Evolutionary conservation across 805 yeast genomes (phyloP).

Genomic region (Candida adriatica): DNA sequence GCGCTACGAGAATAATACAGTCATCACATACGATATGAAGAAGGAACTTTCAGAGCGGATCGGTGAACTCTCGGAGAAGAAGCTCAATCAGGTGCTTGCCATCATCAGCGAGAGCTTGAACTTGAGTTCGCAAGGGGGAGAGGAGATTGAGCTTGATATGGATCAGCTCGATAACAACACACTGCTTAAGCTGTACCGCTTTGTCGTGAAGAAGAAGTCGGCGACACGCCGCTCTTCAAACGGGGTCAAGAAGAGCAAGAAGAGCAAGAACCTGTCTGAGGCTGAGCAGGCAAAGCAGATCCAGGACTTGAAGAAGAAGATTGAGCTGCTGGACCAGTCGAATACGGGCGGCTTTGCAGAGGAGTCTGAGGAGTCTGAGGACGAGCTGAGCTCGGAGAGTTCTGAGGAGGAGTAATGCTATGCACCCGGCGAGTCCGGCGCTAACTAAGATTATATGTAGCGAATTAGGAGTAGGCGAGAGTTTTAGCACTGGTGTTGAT

Average conservation of each 20-base stretch:
- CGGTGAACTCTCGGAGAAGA: constrained; percentile 67
- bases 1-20: constrained; percentile 22
- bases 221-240: constrained; percentile 6
- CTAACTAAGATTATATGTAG: no score
- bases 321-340: constrained; percentile 57
- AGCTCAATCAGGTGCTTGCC: constrained; percentile 73
- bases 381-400: constrained; percentile 57
- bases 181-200: constrained; percentile 74
- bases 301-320: constrained; percentile 63
- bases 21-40: constrained; percentile 92
- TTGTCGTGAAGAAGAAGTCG: constrained; percentile 50
- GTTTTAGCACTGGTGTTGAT: no score
- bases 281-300: constrained; percentile 63
- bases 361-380: constrained; percentile 38
- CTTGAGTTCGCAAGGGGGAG: constrained; percentile 53
- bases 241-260: constrained; percentile 30
- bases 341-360: constrained; percentile 20
- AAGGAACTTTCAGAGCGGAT: constrained; percentile 86
- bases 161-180: constrained; percentile 85
- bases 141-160: constrained; percentile 94
- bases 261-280: constrained; percentile 53
- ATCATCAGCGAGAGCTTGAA: constrained; percentile 78
- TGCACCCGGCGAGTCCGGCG: no score
- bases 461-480: no score
- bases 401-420: constrained; percentile 58